Evolutionary conservation across 345 rosid genomes (phyloP), one percentile per base, ranked within the genome.

Genomic region (Mercurialis annua): DNA sequence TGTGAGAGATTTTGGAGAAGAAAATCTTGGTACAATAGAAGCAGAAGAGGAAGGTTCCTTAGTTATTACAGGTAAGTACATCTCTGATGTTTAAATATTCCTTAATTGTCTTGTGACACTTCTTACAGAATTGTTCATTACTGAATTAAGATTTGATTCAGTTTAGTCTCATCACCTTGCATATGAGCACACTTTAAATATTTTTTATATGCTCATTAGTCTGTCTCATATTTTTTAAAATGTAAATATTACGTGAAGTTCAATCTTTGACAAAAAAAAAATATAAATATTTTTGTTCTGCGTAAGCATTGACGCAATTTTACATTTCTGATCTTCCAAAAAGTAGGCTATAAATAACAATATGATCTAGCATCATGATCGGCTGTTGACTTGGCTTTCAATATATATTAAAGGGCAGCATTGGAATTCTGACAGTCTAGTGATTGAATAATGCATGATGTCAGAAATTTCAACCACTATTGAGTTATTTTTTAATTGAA

Each of bases 281-380:
- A 51, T 64, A 12, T n/a, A 33, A 51, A 2, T 0, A 10, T 23
- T 34, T 7, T 40, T 7, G 6, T 20, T 50, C 46, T 27, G 53
- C 24, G 66, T 46, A 17, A 21, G 66, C 66, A 46, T 15, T 62
- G 53, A 62, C 4, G 69, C 50, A 52, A 51, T 50, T 21, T 23
- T 14, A 21, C n/a, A 33, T 0, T 14, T 53, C 44, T 38, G 21
- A 29, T 24, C 24, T 24, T 9, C 20, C 4, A 23, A 20, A 20
- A 24, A 59, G 26, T n/a, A 20, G 23, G 26, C 44, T 17, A 62
- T 30, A 34, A 36, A 36, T 2, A 29, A 27, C 17, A 49, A 49
- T 15, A 31, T 38, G 36, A 14, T 52, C 29, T 18, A 51, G 38
- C 33, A 33, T n/a, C n/a, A n/a, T n/a, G n/a, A n/a, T n/a, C 8